phyloP scores from a whole-genome alignment of 1,139 yeast genomes.

The Wickerhamiella infanticola region DNA sequence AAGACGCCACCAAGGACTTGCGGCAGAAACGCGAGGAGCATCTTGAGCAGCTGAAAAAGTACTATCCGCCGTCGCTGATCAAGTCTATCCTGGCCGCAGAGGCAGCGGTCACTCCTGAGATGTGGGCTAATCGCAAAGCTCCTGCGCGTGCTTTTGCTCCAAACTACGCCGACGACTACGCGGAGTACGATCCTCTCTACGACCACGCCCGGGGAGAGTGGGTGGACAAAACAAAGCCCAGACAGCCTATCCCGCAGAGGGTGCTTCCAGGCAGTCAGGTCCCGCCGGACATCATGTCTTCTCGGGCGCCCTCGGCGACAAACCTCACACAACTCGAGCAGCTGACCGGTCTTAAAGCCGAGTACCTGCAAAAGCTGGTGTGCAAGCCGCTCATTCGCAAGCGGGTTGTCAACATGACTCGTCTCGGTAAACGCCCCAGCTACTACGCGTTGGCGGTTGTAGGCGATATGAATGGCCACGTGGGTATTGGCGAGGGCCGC shows the following conservation, averaged over 20 bases:
- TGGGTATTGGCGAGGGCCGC: constrained; percentile 88
- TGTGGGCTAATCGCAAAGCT: constrained; percentile 29
- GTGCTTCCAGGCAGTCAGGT: constrained; percentile 28
- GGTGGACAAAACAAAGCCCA: constrained; percentile 29
- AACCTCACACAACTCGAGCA: constrained; percentile 24
- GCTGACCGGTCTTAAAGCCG: constrained; percentile 59
- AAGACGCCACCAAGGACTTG: background rate
- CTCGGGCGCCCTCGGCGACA: constrained; percentile 30
- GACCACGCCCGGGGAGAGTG: constrained; percentile 35
- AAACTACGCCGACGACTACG: constrained; percentile 43
- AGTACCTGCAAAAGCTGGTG: constrained; percentile 47
- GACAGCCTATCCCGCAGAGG: constrained; percentile 30
- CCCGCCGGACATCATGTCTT: constrained; percentile 20
- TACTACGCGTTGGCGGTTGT: constrained; percentile 79
- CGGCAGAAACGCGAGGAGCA: constrained; percentile 28
- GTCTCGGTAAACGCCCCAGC: constrained; percentile 81
- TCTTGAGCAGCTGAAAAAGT: constrained; percentile 45
- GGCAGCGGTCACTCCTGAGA: constrained; percentile 49
- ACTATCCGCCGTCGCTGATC: constrained; percentile 61
- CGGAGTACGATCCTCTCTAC: constrained; percentile 42
- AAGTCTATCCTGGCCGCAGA: constrained; percentile 75
- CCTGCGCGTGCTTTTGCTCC: constrained; percentile 39
- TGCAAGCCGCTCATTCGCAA: constrained; percentile 28
- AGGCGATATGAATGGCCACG: constrained; percentile 85
- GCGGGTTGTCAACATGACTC: constrained; percentile 81